phyloP scores from a whole-genome alignment of 2,329 filamentous ascomycete genomes.

The Chaetomiaceae sp. region DNA sequence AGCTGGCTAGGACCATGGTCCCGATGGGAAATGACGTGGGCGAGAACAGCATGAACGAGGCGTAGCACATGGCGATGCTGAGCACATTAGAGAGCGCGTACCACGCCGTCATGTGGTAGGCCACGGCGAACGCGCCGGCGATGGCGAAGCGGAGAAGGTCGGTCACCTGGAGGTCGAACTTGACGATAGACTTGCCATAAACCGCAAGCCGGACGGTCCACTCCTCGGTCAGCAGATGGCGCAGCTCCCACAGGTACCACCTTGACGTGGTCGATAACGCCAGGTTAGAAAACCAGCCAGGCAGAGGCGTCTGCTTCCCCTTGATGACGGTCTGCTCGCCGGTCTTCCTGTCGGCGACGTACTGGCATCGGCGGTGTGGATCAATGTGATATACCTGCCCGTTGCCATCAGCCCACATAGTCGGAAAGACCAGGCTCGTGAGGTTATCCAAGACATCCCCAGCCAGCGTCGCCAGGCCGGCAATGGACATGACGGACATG shows the following conservation, averaged over 20 bases:
- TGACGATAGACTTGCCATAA: slow-evolving; percentile 46
- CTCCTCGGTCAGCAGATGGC: slow-evolving; percentile 46
- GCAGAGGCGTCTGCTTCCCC: slow-evolving; percentile 36
- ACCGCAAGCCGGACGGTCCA: slow-evolving; percentile 50
- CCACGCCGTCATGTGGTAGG: slow-evolving; percentile 63
- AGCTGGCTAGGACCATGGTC: slow-evolving; percentile 66
- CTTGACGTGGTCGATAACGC: slow-evolving; percentile 25
- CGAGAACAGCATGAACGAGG: slow-evolving; percentile 75
- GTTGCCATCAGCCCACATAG: slow-evolving; percentile 53
- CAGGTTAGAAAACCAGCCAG: slow-evolving; percentile 35
- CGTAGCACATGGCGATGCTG: slow-evolving; percentile 83
- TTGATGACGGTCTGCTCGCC: slow-evolving; percentile 28
- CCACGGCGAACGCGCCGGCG: slow-evolving; percentile 50
- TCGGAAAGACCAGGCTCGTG: slow-evolving; percentile 68
- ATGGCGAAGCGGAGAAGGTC: slow-evolving; percentile 53
- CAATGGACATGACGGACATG: slow-evolving; percentile 75
- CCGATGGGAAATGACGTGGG: slow-evolving; percentile 84
- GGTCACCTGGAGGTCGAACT: slow-evolving; percentile 51
- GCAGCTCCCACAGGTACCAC: slow-evolving; percentile 45
- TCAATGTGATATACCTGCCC: slow-evolving; percentile 45
- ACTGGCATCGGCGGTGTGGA: slow-evolving; percentile 37
- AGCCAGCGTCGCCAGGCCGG: slow-evolving; percentile 67
- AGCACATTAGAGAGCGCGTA: slow-evolving; percentile 72
- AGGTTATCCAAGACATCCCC: slow-evolving; percentile 65
- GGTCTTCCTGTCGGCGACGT: slow-evolving; percentile 28